Evolutionary conservation across 2,329 filamentous ascomycete species (phyloP), one percentile per base, ranked within the genome.

Genomic region (Fusarium pseudograminearum): DNA sequence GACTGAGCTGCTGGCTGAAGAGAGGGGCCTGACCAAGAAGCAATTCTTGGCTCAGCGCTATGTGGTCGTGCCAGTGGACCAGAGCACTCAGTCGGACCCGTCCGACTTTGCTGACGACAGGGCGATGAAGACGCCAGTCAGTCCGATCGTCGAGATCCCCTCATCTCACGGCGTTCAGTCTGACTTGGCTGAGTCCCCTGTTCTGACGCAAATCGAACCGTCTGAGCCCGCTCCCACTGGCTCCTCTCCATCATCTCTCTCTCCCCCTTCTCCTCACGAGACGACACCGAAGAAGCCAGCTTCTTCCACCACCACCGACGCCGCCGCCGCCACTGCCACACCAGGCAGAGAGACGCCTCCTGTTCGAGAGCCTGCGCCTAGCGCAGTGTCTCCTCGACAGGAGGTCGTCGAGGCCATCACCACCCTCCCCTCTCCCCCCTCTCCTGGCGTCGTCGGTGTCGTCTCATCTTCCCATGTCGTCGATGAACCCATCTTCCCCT

Each of bases 31-130:
- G 48, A 40, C 9, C 48, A 51, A 51, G 48, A 51, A 24, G 18
- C 3, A 41, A 34, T 16, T 40, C 8, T 40, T 51, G 48, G 24
- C 24, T 51, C 48, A 36, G 24, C 34, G 34, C 31, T 40, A 28
- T 40, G 33, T 51, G 34, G 24, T 40, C 33, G 48, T 24, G 34
- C 22, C 16, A n/a, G 30, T 24, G 36, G 42, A 45, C 5, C 40
- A 58, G 51, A 20, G 57, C 30, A 64, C 57, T 24, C 67, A 70
- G 52, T 54, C 46, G 18, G 53, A 61, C 14, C 47, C 36, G 12
- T n/a, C 12, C 41, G 64, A 42, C 26, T 15, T 63, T 30, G 30
- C 20, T 31, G 34, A n/a, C 22, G 26, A 20, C 33, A 30, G 10
- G 30, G 24, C 9, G 14, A 10, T 24, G 28, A 38, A n/a, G 11